Conservation (phyloP, 1,284 basidiomycete species). For the Microbotryomycetes sp. region DNA sequence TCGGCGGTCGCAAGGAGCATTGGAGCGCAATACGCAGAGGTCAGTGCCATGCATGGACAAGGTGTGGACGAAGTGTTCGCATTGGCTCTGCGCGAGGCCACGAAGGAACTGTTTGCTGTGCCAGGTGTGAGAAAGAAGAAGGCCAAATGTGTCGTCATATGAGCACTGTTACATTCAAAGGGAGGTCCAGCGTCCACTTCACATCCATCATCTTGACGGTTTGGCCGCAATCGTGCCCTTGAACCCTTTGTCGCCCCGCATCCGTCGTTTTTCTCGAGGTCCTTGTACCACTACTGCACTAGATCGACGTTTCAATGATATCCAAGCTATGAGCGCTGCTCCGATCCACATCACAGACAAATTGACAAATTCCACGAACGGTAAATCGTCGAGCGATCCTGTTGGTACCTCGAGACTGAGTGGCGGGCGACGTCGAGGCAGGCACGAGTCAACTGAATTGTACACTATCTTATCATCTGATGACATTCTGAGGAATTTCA, state of each 20-base stretch:
- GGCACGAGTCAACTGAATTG: background rate
- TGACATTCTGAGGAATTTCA: background rate
- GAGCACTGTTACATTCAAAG: too few species aligned
- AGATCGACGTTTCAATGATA: background rate
- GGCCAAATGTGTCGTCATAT: background rate
- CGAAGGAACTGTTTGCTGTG: conserved; percentile 7
- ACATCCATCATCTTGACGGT: too few species aligned
- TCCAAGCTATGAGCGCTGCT: background rate
- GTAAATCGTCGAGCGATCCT: conserved; percentile 10
- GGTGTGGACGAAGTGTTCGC: conserved; percentile 91
- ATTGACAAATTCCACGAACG: conserved; percentile 11
- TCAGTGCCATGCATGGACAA: conserved; percentile 79
- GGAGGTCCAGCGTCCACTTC: background rate
- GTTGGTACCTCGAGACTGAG: conserved; percentile 1
- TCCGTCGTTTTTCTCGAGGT: background rate
- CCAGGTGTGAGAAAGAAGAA: background rate
- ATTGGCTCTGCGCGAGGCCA: conserved; percentile 51
- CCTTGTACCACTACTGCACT: background rate
- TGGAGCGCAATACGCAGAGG: conserved; percentile 82
- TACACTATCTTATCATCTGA: background rate
- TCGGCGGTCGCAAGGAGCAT: conserved; percentile 83
- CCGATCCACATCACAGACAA: background rate
- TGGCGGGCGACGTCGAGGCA: background rate
- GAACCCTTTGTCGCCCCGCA: background rate
- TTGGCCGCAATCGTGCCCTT: too few species aligned